These are phyloP conservation scores for Sordariomycetes sp. DNA, from an alignment of 2,329 filamentous ascomycete genomes.

Conservation along the genomic window DNA sequence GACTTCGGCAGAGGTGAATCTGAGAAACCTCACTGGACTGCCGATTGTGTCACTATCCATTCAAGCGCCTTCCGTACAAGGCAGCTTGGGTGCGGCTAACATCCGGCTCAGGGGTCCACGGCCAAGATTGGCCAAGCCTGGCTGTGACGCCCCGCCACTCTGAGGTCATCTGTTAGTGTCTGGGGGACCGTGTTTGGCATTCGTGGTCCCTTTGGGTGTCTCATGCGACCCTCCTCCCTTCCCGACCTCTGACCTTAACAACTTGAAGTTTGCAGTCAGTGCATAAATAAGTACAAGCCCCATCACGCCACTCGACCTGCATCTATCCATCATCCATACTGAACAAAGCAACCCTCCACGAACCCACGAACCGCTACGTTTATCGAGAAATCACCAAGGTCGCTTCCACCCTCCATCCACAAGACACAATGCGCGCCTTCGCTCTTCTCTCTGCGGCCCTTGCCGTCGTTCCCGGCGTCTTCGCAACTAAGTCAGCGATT, in stretches of 20 bases:
- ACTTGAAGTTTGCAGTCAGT: too few relatives aligned
- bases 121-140: too few relatives aligned
- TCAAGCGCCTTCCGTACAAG: constrained; percentile 1
- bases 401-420: too few relatives aligned
- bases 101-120: too few relatives aligned
- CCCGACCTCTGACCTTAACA: not conserved
- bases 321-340: not conserved
- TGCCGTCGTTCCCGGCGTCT: constrained; percentile 46
- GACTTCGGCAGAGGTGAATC: not conserved
- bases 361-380: too few relatives aligned
- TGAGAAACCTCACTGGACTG: not conserved
- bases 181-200: not conserved
- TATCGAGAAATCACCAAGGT: too few relatives aligned
- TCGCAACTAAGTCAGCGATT: constrained; percentile 67
- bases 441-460: constrained; percentile 44
- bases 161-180: constrained; percentile 5
- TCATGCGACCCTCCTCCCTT: not conserved
- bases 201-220: too few relatives aligned
- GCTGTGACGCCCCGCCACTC: constrained; percentile 1
- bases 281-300: not conserved
- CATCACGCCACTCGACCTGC: not conserved
- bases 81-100: constrained; percentile 2
- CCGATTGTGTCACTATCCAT: not conserved
- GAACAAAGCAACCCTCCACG: too few relatives aligned
- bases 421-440: constrained; percentile 36